These are phyloP conservation scores for Lodderomyces oxycetoniae DNA, from an alignment of 1,139 yeast species.

Conservation along the genomic window DNA sequence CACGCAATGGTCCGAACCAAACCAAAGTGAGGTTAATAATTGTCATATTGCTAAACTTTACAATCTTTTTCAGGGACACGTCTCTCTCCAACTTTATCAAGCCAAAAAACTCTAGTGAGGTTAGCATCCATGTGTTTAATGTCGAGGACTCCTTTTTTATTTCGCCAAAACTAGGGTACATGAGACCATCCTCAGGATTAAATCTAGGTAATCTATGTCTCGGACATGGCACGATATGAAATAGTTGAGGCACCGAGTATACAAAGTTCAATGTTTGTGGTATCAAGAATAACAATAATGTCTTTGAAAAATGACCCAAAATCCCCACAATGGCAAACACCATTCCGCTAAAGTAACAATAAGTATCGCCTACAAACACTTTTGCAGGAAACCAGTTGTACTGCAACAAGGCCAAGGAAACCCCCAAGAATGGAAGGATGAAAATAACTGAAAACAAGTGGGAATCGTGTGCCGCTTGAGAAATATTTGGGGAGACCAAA, in stretches of 20 bases:
- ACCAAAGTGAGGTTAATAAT: constrained; percentile 77
- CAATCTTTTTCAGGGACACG: constrained; percentile 25
- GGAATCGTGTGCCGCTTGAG: constrained; percentile 68
- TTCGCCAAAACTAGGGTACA: constrained; percentile 60
- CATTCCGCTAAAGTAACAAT: constrained; percentile 98
- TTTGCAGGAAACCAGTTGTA: constrained; percentile 88
- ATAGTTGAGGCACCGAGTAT: constrained; percentile 86
- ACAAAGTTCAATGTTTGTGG: constrained; percentile 89
- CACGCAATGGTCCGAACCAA: constrained; percentile 86
- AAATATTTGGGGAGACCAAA: constrained; percentile 35
- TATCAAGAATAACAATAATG: constrained; percentile 74
- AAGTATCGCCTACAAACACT: constrained; percentile 97
- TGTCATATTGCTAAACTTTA: constrained; percentile 75
- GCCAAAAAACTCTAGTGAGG: constrained; percentile 36
- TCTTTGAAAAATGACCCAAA: constrained; percentile 92
- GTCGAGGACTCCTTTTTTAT: constrained; percentile 14
- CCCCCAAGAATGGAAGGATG: constrained; percentile 83
- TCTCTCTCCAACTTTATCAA: constrained; percentile 47
- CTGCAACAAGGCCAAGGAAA: constrained; percentile 67
- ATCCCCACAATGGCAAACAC: constrained; percentile 97
- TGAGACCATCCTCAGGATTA: constrained; percentile 58
- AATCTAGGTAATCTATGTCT: constrained; percentile 87
- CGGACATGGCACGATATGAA: constrained; percentile 86
- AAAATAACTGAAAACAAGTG: constrained; percentile 79
- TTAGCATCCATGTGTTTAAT: constrained; percentile 26